These are phyloP conservation scores for Fusarium oxysporum DNA, from an alignment of 2,329 filamentous ascomycete species.

Conservation along the genomic window DNA sequence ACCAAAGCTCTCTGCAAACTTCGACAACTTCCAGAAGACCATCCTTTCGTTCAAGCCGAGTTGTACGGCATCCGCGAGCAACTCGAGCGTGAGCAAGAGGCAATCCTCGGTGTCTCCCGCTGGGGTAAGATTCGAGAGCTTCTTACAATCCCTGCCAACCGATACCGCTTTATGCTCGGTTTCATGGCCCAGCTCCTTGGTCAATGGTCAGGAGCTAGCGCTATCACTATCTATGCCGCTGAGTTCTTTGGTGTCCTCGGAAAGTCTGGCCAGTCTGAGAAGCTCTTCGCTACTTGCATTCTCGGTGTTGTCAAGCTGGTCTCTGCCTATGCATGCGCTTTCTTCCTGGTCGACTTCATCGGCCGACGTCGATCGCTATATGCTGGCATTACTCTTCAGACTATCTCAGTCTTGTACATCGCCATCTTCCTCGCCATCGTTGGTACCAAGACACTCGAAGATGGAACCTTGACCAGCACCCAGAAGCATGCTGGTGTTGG, in stretches of 20 bases:
- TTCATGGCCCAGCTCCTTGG: slow-evolving; percentile 23
- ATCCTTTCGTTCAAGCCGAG: slow-evolving; percentile 12
- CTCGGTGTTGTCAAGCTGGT: slow-evolving; percentile 15
- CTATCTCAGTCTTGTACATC: slow-evolving; percentile 10
- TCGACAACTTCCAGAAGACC: slow-evolving; percentile 12
- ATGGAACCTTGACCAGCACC: slow-evolving; percentile 5
- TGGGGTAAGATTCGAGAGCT: slow-evolving; percentile 24
- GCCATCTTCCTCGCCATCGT: slow-evolving; percentile 14
- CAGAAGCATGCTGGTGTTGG: slow-evolving; percentile 18
- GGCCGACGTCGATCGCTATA: slow-evolving; percentile 7
- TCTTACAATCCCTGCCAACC: slow-evolving; percentile 16
- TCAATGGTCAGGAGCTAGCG: slow-evolving; percentile 21
- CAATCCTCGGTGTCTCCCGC: slow-evolving; percentile 14
- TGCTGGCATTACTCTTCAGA: slow-evolving; percentile 16
- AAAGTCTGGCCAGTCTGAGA: slow-evolving; percentile 23
- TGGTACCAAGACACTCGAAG: slow-evolving; percentile 4
- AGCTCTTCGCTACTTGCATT: slow-evolving; percentile 20
- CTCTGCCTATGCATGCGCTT: slow-evolving; percentile 18
- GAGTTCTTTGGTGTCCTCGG: slow-evolving; percentile 22
- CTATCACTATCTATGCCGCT: slow-evolving; percentile 14
- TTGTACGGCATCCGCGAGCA: slow-evolving; percentile 10
- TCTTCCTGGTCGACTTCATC: slow-evolving; percentile 26
- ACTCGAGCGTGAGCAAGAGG: slow-evolving; percentile 21
- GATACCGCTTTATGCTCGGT: slow-evolving; percentile 19
- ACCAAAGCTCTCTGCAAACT: slow-evolving; percentile 17